Evolutionary conservation across 1,284 basidiomycete species (phyloP), one percentile per base, ranked within the genome.

Genomic region (Uromyces viciae-fabae): DNA sequence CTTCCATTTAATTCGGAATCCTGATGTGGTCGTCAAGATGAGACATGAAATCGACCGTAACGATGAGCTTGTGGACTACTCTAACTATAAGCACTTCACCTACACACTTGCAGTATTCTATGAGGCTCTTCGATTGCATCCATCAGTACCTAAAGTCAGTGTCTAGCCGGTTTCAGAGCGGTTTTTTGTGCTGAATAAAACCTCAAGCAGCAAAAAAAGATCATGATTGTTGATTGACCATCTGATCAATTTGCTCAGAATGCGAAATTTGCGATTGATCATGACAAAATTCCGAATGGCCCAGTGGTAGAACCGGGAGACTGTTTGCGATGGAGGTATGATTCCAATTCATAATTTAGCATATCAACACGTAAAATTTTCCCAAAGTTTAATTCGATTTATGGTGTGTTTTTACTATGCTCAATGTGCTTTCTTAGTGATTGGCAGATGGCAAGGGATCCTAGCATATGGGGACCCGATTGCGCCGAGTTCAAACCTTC

Each of bases 391-490:
- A 46, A 33, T 52, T 33, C 28, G 19, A 22, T 42, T 68, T 68
- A 64, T 38, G 19, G 11, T 42, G 38, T 68, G 40, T 68, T 68
- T 68, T 49, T 64, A 42, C 40, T 71, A 14, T 17, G 33, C 9
- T 76, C 22, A 11, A 22, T 36, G 1, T 75, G n/a, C 56, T 81
- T 46, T 81, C n/a, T 43, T n/a, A 82, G 82, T 46, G 82, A 83
- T 64, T 83, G 82, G 82, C 78, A 77, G 46, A 82, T 83, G 82
- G 82, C 76, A 22, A 33, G 82, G 56, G 82, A 82, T 80, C 76
- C 81, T 4, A 79, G 80, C 28, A 75, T 83, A 28, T 83, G 82
- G 82, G 82, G 82, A 4, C 54, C 43, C 8, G 82, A 83, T 54
- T 82, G 82, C 19, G 38, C 42, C 5, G 74, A 83, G 33, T 83